Conservation (phyloP, 306 rosid species). For the Vigna mungo region DNA sequence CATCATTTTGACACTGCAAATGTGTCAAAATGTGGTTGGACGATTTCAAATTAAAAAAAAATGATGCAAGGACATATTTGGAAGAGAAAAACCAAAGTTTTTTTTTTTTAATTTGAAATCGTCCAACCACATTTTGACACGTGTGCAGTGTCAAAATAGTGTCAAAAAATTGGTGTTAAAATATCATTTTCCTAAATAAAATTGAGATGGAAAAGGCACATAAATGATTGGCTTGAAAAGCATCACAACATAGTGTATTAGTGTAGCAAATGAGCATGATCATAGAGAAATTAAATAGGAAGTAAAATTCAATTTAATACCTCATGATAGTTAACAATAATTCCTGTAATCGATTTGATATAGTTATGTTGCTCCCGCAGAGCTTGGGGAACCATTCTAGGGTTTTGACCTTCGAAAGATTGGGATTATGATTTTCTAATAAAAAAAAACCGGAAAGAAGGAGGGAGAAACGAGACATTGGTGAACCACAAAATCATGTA, state of each 20-base stretch:
- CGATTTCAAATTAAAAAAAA: no score
- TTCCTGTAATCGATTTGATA: background rate
- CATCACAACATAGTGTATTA: no score
- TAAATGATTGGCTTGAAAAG: background rate
- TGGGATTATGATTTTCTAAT: background rate
- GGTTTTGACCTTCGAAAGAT: slow-evolving; percentile 7
- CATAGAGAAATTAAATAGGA: slow-evolving; percentile 16
- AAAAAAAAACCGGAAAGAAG: background rate
- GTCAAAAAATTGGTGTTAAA: no score
- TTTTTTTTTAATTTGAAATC: no score
- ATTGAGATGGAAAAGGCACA: background rate
- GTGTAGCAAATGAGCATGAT: no score
- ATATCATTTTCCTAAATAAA: no score
- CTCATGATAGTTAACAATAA: slow-evolving; percentile 2
- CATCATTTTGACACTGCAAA: no score
- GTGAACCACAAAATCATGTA: background rate
- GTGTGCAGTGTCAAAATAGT: no score
- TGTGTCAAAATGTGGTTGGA: no score
- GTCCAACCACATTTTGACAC: no score
- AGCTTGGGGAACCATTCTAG: slow-evolving; percentile 3
- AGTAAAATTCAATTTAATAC: slow-evolving; percentile 1
- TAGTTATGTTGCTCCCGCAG: background rate
- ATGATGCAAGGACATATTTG: no score
- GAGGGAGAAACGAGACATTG: background rate
- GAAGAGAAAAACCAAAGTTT: no score